These are phyloP conservation scores for Filosporella fistucella DNA, from an alignment of 495 filamentous ascomycete species.

Conservation along the genomic window DNA sequence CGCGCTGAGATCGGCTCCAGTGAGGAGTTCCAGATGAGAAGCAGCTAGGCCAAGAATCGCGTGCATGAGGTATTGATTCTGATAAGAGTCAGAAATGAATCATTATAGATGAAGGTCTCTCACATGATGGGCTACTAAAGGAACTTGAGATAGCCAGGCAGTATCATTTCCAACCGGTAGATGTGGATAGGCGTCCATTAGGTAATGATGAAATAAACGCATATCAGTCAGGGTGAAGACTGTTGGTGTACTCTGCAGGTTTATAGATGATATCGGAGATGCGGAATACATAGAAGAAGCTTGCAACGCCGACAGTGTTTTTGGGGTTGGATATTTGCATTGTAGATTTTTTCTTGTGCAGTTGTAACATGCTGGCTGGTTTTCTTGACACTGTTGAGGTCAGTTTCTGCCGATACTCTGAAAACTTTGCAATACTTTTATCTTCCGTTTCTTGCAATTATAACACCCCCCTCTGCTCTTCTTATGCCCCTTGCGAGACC, in stretches of 20 bases:
- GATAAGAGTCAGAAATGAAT: background rate
- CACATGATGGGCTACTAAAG: constrained; percentile 22
- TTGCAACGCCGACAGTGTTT: constrained; percentile 7
- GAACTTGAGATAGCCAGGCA: constrained; percentile 16
- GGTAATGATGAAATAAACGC: constrained; percentile 22
- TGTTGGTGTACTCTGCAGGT: constrained; percentile 16
- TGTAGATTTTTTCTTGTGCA: constrained; percentile 10
- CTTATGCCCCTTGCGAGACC: constrained; percentile 18
- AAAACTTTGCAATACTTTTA: constrained; percentile 14
- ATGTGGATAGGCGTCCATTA: constrained; percentile 19
- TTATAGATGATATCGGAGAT: constrained; percentile 10
- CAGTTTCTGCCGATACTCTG: background rate
- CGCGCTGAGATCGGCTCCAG: constrained; percentile 1
- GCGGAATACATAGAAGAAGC: constrained; percentile 2
- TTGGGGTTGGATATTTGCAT: constrained; percentile 17
- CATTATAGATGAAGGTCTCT: background rate
- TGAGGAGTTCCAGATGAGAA: constrained; percentile 13
- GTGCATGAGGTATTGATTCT: constrained; percentile 25
- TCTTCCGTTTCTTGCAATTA: constrained; percentile 22
- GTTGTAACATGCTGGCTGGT: constrained; percentile 16
- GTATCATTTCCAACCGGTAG: constrained; percentile 18
- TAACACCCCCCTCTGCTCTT: constrained; percentile 21
- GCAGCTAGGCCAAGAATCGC: constrained; percentile 20
- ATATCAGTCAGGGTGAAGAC: constrained; percentile 18
- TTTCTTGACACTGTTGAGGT: constrained; percentile 21